Evolutionary conservation across 768 basidiomycete genomes (phyloP), one percentile per base, ranked within the genome.

Genomic region (Tricholoma bakamatsutake): DNA sequence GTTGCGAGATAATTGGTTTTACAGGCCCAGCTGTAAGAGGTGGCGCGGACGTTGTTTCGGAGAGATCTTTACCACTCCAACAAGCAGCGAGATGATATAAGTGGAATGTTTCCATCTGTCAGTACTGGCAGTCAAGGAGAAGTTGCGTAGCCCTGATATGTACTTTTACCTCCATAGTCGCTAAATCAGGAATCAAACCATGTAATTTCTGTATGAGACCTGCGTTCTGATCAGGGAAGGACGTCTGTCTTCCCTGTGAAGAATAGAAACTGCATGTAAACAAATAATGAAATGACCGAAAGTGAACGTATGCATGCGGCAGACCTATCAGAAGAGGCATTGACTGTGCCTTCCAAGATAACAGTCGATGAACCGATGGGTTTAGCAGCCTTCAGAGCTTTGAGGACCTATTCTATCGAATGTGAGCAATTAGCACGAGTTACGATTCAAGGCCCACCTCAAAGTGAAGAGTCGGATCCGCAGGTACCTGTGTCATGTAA

Each of bases 41-140:
- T 27, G 80, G 72, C 46, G 67, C 53, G 6, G 58, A 60, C 42
- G 63, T 60, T 50, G 61, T 65, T 43, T 59, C 57, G 9, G 59
- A 51, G 15, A 65, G 49, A 24, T 62, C 68, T 53, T 69, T 69
- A 52, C 71, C 71, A 51, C 66, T 72, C 87, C 88, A 90, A 61
- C 83, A 85, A 18, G 79, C 76, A 2, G 90, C 89, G 12, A 92
- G 80, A 68, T 93, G 90, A 62, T 84, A 82, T 48, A 92, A 70
- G 71, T 90, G 90, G 67, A 88, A 88, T 0, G 88, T 90, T 66
- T 91, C 88, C 90, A 92, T 93, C 90, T 92, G 56, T 37, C 50
- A 18, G 48, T n/a, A 31, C 18, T 4, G 53, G 12, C n/a, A 39
- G 27, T 24, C 18, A 46, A 30, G n/a, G 15, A 31, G 18, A 47